Percentiles rank a stretch among this genome's conserved stretches.
These are phyloP conservation scores for Debaryomyces udenii DNA, from an alignment of 1,139 yeast genomes.

Conservation along the genomic window DNA sequence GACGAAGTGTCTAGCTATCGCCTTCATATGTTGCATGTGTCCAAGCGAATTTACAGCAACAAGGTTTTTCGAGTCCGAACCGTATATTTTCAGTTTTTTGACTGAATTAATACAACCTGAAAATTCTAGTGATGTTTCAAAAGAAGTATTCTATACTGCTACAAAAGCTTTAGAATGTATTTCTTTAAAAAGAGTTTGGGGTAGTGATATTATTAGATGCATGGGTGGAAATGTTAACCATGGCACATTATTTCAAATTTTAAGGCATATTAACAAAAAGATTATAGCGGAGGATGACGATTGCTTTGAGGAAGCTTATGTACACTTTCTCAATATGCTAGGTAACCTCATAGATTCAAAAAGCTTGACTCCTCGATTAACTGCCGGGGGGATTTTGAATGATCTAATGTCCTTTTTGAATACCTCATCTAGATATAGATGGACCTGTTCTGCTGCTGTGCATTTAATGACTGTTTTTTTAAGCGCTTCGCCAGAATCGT, in stretches of 20 bases:
- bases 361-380: conserved; percentile 46
- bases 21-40: conserved; percentile 55
- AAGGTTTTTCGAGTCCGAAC: conserved; percentile 72
- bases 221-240: conserved; percentile 90
- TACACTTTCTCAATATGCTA: conserved; percentile 58
- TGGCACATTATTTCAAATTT: conserved; percentile 74
- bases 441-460: conserved; percentile 67
- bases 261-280: conserved; percentile 61
- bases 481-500: conserved; percentile 46
- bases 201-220: conserved; percentile 77
- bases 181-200: conserved; percentile 69
- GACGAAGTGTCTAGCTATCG: conserved; percentile 69
- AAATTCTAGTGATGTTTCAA: conserved; percentile 54
- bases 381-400: conserved; percentile 71
- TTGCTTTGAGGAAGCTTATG: conserved; percentile 49
- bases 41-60: conserved; percentile 59
- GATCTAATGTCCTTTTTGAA: conserved; percentile 66
- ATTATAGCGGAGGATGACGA: conserved; percentile 39
- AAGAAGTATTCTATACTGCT: conserved; percentile 59
- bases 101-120: conserved; percentile 66
- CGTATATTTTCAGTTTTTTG: conserved; percentile 69
- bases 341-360: conserved; percentile 61
- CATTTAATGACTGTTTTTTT: conserved; percentile 63
- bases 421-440: conserved; percentile 51
- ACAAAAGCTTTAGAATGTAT: conserved; percentile 72